Evolutionary conservation across 1,284 basidiomycete species (phyloP), one percentile per base, ranked within the genome.

Genomic region (Pascua guehoae): DNA sequence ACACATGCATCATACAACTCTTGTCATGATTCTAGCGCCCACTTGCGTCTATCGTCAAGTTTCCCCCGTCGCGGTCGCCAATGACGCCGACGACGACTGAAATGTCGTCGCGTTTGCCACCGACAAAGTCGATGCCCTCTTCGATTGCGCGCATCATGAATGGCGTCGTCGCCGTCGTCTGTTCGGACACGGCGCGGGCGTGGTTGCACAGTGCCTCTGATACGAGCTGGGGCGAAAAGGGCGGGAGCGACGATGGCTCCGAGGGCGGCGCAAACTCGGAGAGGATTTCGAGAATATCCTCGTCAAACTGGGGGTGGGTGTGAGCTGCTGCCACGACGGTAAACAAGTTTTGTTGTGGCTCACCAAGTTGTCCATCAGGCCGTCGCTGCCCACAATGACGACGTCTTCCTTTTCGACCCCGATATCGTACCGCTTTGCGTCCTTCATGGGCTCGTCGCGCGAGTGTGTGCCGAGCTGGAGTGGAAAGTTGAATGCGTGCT

Each of bases 401-500:
- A 97, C 88, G 68, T 97, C 94, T 60, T 90, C 87, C 47, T 85
- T 84, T 66, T 86, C 83, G 5, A 97, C 91, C 17, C 86, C 86
- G 8, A 97, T 79, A 2, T 85, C 85, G 72, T 79, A 81, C 10
- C 86, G 78, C 57, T 87, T 87, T 0, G 92, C 91, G 58, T 91
- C 83, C 58, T 82, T 81, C 73, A 74, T 81, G 56, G 88, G 87
- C 48, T 84, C 85, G 15, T 87, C 85, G 12, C 84, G 81, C 2
- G 84, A 85, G 44, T 85, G 81, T 12, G 92, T 91, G 1, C 91
- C 90, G 1, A 96, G 83, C 53, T 74, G 72, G 8, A 89, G 83
- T 0, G 91, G 92, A 47, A 89, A 93, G 74, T 97, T 97, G 80
- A 96, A 95, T 70, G 88, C 79, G 82, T 92, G 94, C 84, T 94